Percentiles rank a stretch among this genome's conserved stretches.
These are phyloP conservation scores for Triticum aestivum DNA, from an alignment of 176 grass and related monocot genomes.

Conservation along the genomic window IWGSC_CS_RefSeq_v2.1 NC_057814.1:580567145-580567644, in stretches of 20 bases:
- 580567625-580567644: not conserved
- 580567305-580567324: too few relatives aligned
- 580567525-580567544: not conserved
- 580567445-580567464: not conserved
- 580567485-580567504: not conserved
- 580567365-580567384: not conserved
- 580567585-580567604: not conserved
- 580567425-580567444: not conserved
- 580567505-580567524: not conserved
- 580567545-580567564: not conserved
- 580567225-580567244: too few relatives aligned
- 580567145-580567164: too few relatives aligned
- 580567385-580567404: not conserved
- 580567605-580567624: not conserved
- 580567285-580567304: too few relatives aligned
- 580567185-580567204: too few relatives aligned
- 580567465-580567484: not conserved
- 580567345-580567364: not conserved
- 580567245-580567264: too few relatives aligned
- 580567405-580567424: not conserved
- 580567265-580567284: too few relatives aligned
- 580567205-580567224: too few relatives aligned
- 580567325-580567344: too few relatives aligned
- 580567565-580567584: not conserved
- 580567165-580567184: too few relatives aligned